phyloP scores from a whole-genome alignment of 306 rosid species.

The Styphnolobium japonicum region DNA sequence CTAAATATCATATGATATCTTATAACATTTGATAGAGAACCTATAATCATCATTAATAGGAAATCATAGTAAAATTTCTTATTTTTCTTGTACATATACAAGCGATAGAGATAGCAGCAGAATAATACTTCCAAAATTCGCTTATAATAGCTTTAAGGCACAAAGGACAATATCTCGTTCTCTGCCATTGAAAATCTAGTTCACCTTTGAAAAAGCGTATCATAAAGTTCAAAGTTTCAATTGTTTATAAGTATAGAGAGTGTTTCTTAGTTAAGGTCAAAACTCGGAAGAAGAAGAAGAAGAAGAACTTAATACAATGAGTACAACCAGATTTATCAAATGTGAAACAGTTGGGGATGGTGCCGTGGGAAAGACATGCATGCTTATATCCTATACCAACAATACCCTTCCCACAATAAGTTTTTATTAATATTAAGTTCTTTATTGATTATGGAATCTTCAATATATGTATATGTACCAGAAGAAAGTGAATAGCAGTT shows the following conservation, averaged over 20 bases:
- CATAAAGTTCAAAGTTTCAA: too few species aligned
- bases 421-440: background rate
- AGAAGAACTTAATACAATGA: conserved; percentile 43
- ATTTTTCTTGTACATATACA: too few species aligned
- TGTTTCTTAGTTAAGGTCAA: conserved; percentile 26
- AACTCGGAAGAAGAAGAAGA: conserved; percentile 15
- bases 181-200: too few species aligned
- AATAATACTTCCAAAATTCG: too few species aligned
- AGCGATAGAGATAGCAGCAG: too few species aligned
- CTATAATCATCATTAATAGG: too few species aligned
- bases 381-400: conserved; percentile 94
- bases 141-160: too few species aligned
- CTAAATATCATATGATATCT: too few species aligned
- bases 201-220: too few species aligned
- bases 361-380: conserved; percentile 96
- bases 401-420: conserved; percentile 86
- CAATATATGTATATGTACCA: background rate
- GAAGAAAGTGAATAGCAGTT: background rate
- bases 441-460: background rate
- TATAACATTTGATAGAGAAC: too few species aligned
- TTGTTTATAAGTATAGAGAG: conserved; percentile 10
- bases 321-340: conserved; percentile 85
- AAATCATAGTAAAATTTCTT: too few species aligned
- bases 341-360: conserved; percentile 97
- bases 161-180: too few species aligned